These are phyloP conservation scores for Murraya koenigii DNA, from an alignment of 345 rosid genomes.

Conservation along the genomic window DNA sequence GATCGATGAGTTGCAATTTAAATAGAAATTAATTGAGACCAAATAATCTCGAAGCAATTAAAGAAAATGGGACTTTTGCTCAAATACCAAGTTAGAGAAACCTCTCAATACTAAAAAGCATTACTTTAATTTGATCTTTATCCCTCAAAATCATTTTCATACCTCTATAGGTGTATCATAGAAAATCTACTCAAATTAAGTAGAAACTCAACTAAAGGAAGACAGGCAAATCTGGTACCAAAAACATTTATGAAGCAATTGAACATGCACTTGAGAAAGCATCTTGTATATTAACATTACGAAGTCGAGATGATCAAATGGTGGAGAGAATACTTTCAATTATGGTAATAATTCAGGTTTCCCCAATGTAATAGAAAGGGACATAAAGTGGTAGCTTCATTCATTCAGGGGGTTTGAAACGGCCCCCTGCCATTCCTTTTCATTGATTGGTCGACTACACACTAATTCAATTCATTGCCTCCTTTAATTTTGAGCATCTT, in stretches of 20 bases:
- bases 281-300: slow-evolving; percentile 9
- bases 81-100: too few species aligned
- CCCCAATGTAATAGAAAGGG: neutral
- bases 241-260: neutral
- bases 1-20: too few species aligned
- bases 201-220: too few species aligned
- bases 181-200: too few species aligned
- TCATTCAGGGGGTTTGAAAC: neutral
- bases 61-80: too few species aligned
- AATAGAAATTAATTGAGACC: too few species aligned
- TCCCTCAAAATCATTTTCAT: too few species aligned
- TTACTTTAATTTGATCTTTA: too few species aligned
- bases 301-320: neutral
- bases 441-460: neutral
- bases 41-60: too few species aligned
- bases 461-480: neutral
- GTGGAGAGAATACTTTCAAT: neutral
- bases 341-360: neutral
- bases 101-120: too few species aligned
- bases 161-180: too few species aligned
- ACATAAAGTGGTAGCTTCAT: neutral
- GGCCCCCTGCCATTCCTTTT: slow-evolving; percentile 13
- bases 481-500: neutral
- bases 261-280: neutral
- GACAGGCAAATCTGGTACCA: too few species aligned